A percentile compares a stretch with the other conserved stretches of the same genome.
Conservation (phyloP, 768 basidiomycete species). For the Trametes cubensis region DNA sequence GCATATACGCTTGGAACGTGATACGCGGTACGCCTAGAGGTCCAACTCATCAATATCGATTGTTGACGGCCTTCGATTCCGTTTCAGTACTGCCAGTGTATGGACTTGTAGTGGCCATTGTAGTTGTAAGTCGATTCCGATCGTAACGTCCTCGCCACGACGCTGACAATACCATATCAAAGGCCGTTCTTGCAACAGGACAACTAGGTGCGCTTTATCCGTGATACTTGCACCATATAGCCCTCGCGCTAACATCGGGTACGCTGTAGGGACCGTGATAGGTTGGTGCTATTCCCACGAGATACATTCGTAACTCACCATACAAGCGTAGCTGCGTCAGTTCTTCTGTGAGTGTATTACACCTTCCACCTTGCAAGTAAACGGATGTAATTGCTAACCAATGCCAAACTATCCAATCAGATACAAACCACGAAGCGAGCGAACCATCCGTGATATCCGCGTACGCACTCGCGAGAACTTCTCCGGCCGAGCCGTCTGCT, state of each 20-base stretch:
- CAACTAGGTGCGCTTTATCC: not conserved
- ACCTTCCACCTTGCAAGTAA: too few species aligned
- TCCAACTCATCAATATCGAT: too few species aligned
- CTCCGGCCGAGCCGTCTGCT: not conserved
- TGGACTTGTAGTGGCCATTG: not conserved
- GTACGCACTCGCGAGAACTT: not conserved
- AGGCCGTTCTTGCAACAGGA: slow-evolving; percentile 5
- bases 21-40: not conserved
- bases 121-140: not conserved
- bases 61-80: not conserved
- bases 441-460: not conserved
- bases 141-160: too few species aligned
- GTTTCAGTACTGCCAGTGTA: slow-evolving; percentile 1
- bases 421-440: not conserved
- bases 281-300: not conserved
- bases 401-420: not conserved
- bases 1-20: slow-evolving; percentile 5
- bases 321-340: not conserved
- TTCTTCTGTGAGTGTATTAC: slow-evolving; percentile 6
- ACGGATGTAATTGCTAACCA: not conserved
- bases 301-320: not conserved
- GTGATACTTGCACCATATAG: not conserved
- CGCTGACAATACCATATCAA: not conserved
- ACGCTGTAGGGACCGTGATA: not conserved
- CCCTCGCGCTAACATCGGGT: not conserved